These are phyloP conservation scores for Patellifolia procumbens DNA, from an alignment of 179 eudicot genomes.

Conservation along the genomic window DNA sequence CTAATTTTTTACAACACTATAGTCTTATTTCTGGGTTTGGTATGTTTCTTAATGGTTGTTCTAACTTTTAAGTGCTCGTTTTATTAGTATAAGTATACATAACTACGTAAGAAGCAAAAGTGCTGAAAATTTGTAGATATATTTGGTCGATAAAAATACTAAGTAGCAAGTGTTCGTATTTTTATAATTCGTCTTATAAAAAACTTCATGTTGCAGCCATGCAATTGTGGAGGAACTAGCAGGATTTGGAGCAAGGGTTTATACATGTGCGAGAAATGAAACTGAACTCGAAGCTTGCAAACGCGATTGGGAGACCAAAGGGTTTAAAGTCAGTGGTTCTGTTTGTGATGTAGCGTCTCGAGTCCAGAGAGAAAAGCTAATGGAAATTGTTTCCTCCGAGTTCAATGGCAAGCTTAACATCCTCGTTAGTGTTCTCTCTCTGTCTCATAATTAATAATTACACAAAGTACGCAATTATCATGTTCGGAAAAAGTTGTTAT, in stretches of 20 bases:
- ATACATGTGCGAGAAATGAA: constrained; percentile 18
- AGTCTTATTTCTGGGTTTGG: too few species aligned
- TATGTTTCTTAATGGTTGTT: too few species aligned
- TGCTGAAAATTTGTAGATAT: too few species aligned
- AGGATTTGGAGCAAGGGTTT: constrained; percentile 6
- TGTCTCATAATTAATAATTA: too few species aligned
- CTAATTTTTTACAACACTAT: too few species aligned
- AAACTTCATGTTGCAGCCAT: not conserved
- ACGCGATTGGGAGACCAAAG: constrained; percentile 10
- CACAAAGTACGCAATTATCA: too few species aligned
- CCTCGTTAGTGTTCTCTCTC: not conserved
- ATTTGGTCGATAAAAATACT: too few species aligned
- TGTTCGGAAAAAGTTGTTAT: not conserved
- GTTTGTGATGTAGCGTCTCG: constrained; percentile 15
- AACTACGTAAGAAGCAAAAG: too few species aligned
- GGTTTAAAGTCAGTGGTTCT: constrained; percentile 8
- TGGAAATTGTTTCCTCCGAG: not conserved
- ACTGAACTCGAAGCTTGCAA: constrained; percentile 17
- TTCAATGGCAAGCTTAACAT: constrained; percentile 15
- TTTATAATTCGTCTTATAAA: too few species aligned
- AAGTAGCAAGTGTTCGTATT: too few species aligned
- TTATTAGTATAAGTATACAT: too few species aligned
- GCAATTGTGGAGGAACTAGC: constrained; percentile 21
- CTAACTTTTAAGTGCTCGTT: too few species aligned
- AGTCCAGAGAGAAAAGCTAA: constrained; percentile 1